phyloP scores from a whole-genome alignment of 768 basidiomycete species.

The Lanmaoa pseudosensibilis region DNA sequence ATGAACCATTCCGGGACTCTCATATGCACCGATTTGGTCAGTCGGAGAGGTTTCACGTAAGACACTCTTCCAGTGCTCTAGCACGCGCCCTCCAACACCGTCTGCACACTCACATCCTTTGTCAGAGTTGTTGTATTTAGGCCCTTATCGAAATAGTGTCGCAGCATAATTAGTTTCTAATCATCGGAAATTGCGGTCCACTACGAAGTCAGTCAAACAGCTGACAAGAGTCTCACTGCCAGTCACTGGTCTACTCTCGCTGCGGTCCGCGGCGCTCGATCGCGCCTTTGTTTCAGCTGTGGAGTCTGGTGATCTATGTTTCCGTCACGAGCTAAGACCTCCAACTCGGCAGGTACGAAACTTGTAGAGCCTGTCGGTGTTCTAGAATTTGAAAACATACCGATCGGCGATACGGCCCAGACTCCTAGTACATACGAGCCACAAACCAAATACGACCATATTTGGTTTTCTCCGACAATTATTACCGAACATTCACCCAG shows the following conservation, averaged over 20 bases:
- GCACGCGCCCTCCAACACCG: neutral
- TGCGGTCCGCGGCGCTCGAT: neutral
- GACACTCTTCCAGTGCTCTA: neutral
- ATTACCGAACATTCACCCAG: too few relatives aligned
- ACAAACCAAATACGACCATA: too few relatives aligned
- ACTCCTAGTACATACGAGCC: too few relatives aligned
- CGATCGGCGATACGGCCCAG: too few relatives aligned
- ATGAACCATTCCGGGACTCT: neutral
- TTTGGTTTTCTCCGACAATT: too few relatives aligned
- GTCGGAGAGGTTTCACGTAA: neutral
- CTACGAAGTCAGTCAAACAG: neutral
- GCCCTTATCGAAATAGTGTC: too few relatives aligned
- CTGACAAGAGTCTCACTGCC: neutral
- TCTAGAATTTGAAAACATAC: too few relatives aligned
- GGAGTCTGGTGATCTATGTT: neutral
- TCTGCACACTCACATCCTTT: neutral
- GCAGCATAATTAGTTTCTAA: neutral
- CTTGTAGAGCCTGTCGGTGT: neutral
- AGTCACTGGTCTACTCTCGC: neutral
- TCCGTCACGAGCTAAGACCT: neutral
- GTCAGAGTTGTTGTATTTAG: neutral
- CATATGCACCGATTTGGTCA: neutral
- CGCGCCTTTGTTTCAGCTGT: neutral
- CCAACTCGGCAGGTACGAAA: neutral
- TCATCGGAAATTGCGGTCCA: neutral